A percentile compares a stretch with the other conserved stretches of the same genome.
Conservation (phyloP, 129 eudicot species). For the Flaveria ramosissima region DNA sequence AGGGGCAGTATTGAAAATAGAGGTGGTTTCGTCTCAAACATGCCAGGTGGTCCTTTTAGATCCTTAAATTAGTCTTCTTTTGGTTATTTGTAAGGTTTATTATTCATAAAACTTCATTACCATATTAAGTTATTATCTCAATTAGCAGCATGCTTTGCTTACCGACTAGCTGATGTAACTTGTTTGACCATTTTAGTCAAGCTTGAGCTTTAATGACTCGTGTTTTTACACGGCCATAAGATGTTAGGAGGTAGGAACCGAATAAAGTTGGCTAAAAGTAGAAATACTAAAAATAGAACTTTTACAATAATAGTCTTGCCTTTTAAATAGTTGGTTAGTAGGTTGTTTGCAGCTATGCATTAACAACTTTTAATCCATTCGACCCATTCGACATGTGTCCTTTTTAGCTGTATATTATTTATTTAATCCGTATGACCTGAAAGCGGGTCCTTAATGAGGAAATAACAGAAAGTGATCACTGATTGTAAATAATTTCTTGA, state of each 20-base stretch:
- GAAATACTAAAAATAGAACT: background rate
- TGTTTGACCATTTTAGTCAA: constrained; percentile 9
- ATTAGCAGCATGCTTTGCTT: background rate
- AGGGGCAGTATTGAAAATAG: constrained; percentile 67
- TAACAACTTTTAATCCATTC: background rate
- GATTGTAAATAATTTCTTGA: background rate
- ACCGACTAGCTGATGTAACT: background rate
- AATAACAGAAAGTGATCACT: background rate
- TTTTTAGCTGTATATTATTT: background rate
- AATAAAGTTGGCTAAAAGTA: background rate
- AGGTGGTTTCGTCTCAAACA: constrained; percentile 88
- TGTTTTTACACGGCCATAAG: background rate
- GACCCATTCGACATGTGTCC: background rate
- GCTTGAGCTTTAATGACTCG: background rate
- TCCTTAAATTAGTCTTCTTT: constrained; percentile 4
- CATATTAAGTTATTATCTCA: background rate
- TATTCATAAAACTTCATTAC: background rate
- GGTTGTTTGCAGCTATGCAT: background rate
- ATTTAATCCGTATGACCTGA: background rate
- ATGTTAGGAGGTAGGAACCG: background rate
- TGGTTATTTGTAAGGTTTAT: background rate
- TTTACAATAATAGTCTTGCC: background rate
- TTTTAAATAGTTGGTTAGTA: background rate
- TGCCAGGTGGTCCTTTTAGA: constrained; percentile 67
- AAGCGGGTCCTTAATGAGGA: too few relatives aligned